phyloP scores from a whole-genome alignment of 441 rosid genomes.

The Theobroma grandiflorum region DNA sequence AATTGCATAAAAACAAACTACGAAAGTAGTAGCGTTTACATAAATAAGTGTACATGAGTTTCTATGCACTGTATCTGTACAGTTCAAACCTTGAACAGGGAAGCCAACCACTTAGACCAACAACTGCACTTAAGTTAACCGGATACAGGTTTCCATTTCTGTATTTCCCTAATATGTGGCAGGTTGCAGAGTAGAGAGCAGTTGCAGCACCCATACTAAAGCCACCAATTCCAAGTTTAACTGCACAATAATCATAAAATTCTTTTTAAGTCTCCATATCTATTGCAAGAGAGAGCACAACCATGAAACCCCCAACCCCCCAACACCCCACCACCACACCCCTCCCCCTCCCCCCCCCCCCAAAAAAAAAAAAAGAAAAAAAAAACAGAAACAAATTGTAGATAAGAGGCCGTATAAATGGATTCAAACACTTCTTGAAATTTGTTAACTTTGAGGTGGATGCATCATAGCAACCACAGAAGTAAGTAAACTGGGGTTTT shows the following conservation, averaged over 20 bases:
- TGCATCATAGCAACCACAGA: not conserved
- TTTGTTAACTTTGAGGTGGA: not conserved
- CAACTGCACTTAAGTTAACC: constrained; percentile 51
- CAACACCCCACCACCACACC: not conserved
- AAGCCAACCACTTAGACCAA: constrained; percentile 69
- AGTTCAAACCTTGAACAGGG: constrained; percentile 57
- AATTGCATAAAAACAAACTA: constrained; percentile 26
- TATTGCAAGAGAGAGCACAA: not conserved
- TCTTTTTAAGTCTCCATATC: not conserved
- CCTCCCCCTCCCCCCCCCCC: not conserved
- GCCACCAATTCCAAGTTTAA: constrained; percentile 66
- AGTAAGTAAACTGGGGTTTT: not conserved
- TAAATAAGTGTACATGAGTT: not conserved
- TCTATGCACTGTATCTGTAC: not conserved
- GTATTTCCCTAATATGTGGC: constrained; percentile 54
- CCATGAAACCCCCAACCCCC: not conserved
- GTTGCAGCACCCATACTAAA: constrained; percentile 72
- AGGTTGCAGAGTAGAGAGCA: constrained; percentile 65
- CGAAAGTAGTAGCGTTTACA: not conserved
- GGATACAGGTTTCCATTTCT: constrained; percentile 53
- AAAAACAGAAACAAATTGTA: not conserved
- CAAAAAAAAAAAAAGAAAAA: not conserved
- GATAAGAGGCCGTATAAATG: not conserved
- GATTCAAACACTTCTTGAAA: not conserved
- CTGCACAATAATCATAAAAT: constrained; percentile 38